Conservation (phyloP, 2,329 filamentous ascomycete species). For the Ceratocystis diversiconidia region DNA sequence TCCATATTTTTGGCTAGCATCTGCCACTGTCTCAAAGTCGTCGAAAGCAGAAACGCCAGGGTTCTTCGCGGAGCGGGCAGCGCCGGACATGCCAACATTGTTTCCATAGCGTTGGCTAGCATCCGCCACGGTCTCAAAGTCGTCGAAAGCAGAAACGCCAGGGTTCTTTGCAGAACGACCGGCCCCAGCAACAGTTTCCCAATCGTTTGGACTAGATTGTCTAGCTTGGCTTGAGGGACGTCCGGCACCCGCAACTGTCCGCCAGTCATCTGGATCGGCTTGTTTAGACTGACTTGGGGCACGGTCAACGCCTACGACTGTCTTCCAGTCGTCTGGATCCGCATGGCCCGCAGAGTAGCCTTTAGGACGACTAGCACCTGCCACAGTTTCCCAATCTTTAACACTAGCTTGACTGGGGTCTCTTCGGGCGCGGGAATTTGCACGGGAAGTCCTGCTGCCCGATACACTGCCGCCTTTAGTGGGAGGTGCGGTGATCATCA, state of each 20-base stretch:
- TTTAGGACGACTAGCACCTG: not conserved
- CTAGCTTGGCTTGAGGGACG: not conserved
- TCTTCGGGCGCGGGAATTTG: not conserved
- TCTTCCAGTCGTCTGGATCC: not conserved
- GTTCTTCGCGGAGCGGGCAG: no score
- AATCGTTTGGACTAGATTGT: conserved; percentile 4
- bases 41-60: not conserved
- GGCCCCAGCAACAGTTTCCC: not conserved
- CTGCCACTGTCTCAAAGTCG: conserved; percentile 8
- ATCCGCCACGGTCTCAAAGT: not conserved
- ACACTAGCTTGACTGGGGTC: not conserved
- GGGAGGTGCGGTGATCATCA: conserved; percentile 1
- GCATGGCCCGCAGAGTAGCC: not conserved
- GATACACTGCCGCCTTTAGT: not conserved
- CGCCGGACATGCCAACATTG: not conserved
- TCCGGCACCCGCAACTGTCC: conserved; percentile 2
- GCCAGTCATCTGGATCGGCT: not conserved
- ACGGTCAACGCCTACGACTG: not conserved
- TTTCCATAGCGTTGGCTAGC: not conserved
- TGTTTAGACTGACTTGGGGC: not conserved
- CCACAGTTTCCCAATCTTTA: not conserved
- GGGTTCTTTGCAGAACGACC: not conserved
- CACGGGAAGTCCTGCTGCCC: not conserved
- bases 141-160: not conserved
- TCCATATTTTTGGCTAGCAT: conserved; percentile 14